Conservation (phyloP, 208 protist genomes). For the Balamuthia mandrillaris region DNA sequence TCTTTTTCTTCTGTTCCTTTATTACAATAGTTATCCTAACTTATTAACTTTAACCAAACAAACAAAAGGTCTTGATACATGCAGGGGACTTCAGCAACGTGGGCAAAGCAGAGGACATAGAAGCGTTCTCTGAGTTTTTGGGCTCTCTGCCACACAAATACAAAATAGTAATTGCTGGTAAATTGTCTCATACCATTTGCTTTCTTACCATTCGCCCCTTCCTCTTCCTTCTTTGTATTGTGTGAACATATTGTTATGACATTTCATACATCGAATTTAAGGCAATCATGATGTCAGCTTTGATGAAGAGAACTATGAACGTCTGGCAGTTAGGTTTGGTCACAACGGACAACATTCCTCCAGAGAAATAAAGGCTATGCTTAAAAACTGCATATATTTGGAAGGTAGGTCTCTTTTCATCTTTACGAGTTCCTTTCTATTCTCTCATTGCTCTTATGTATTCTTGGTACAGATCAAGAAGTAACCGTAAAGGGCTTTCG, state of each 20-base stretch:
- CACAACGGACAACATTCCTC: background rate
- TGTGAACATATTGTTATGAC: no score
- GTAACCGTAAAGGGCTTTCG: slow-evolving; percentile 25
- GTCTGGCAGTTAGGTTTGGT: background rate
- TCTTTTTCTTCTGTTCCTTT: no score
- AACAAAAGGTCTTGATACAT: slow-evolving; percentile 54
- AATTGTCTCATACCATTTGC: background rate
- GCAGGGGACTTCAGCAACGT: slow-evolving; percentile 51
- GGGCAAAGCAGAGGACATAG: slow-evolving; percentile 9
- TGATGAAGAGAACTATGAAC: slow-evolving; percentile 10
- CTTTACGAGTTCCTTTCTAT: no score
- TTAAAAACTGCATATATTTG: slow-evolving; percentile 44
- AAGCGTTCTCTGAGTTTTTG: slow-evolving; percentile 5
- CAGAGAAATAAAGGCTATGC: background rate
- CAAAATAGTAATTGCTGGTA: slow-evolving; percentile 53
- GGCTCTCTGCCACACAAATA: slow-evolving; percentile 31
- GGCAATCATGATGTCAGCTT: slow-evolving; percentile 55
- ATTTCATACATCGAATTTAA: no score
- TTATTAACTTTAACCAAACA: no score
- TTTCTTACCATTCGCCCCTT: background rate
- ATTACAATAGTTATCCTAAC: no score
- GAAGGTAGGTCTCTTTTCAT: slow-evolving; percentile 5
- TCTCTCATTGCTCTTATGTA: no score
- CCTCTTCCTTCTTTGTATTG: background rate
- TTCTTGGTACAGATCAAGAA: background rate